These are phyloP conservation scores for Nepenthes mirabilis DNA, from an alignment of 148 eudicot species.

Conservation along the genomic window DNA sequence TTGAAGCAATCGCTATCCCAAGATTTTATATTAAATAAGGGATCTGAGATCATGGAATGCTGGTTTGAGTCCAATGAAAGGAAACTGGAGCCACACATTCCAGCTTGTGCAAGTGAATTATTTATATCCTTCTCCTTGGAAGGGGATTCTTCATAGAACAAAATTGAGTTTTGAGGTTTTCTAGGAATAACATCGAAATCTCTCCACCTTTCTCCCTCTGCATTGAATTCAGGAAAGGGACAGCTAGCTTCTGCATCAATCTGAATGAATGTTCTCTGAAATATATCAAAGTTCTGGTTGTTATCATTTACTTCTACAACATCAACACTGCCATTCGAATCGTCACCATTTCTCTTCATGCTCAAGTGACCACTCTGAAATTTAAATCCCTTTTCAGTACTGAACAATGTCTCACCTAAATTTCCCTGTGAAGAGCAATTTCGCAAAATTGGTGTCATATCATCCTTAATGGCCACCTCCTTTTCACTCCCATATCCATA, in stretches of 20 bases:
- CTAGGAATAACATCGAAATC: conserved; percentile 11
- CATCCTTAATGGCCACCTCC: conserved; percentile 5
- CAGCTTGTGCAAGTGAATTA: conserved; percentile 5
- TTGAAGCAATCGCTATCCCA: conserved; percentile 18
- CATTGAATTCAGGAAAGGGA: conserved; percentile 6
- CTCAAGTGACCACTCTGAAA: conserved; percentile 19
- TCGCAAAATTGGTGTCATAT: conserved; percentile 17
- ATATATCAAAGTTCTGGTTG: conserved; percentile 8
- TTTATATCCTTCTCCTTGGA: conserved; percentile 9
- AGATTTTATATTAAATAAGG: conserved; percentile 10
- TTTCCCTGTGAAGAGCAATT: conserved; percentile 25
- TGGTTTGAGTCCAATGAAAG: conserved; percentile 12
- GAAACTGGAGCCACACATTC: conserved; percentile 13
- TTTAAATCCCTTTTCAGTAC: conserved; percentile 19
- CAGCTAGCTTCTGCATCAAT: conserved; percentile 15
- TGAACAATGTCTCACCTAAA: conserved; percentile 13
- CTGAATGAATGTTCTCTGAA: conserved; percentile 10
- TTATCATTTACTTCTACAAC: conserved; percentile 12
- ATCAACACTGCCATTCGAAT: conserved; percentile 16
- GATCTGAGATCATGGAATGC: conserved; percentile 21
- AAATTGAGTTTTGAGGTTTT: conserved; percentile 7
- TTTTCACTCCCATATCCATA: conserved; percentile 10
- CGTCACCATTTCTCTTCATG: conserved; percentile 13
- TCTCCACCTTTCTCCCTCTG: conserved; percentile 11
- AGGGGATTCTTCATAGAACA: conserved; percentile 8